Conservation (phyloP, 2,329 filamentous ascomycete genomes). For the Cladosporium sp. region DNA sequence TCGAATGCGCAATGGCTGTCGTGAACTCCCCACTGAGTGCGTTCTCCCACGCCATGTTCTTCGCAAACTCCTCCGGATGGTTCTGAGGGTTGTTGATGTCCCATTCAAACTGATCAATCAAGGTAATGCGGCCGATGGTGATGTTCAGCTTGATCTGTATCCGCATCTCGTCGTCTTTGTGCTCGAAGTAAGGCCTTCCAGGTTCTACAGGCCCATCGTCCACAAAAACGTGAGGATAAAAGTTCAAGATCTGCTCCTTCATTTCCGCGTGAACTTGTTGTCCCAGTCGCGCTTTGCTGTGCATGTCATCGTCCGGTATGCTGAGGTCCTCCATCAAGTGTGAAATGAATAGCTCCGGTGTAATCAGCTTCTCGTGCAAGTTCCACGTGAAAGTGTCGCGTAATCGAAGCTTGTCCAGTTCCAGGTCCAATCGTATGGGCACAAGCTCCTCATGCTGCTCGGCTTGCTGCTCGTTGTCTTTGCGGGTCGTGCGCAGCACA, state of each 20-base stretch:
- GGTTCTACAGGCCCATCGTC: slow-evolving; percentile 88
- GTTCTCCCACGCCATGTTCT: slow-evolving; percentile 80
- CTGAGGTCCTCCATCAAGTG: slow-evolving; percentile 82
- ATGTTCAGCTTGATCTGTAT: slow-evolving; percentile 95
- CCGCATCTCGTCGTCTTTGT: slow-evolving; percentile 99
- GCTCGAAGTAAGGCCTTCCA: slow-evolving; percentile 81
- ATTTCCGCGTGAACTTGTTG: slow-evolving; percentile 68
- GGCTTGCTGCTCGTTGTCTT: slow-evolving; percentile 76
- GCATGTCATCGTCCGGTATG: slow-evolving; percentile 62
- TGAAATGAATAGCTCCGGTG: slow-evolving; percentile 74
- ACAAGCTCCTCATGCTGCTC: slow-evolving; percentile 89
- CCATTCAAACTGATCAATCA: slow-evolving; percentile 98
- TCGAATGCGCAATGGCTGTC: slow-evolving; percentile 95
- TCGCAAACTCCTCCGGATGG: slow-evolving; percentile 89
- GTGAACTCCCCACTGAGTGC: slow-evolving; percentile 92
- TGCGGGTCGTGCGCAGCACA: slow-evolving; percentile 66
- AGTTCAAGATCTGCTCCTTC: slow-evolving; percentile 84
- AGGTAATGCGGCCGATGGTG: slow-evolving; percentile 87
- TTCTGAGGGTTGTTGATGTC: slow-evolving; percentile 94
- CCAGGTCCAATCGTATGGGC: slow-evolving; percentile 84
- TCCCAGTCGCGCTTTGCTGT: slow-evolving; percentile 38
- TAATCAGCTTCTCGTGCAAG: slow-evolving; percentile 78
- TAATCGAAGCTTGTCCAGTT: slow-evolving; percentile 90
- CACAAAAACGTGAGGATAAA: slow-evolving; percentile 84
- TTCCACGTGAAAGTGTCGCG: slow-evolving; percentile 99